Base-by-base conservation (phyloP, 148 eudicot genomes). In the Chenopodium quinoa region DNA sequence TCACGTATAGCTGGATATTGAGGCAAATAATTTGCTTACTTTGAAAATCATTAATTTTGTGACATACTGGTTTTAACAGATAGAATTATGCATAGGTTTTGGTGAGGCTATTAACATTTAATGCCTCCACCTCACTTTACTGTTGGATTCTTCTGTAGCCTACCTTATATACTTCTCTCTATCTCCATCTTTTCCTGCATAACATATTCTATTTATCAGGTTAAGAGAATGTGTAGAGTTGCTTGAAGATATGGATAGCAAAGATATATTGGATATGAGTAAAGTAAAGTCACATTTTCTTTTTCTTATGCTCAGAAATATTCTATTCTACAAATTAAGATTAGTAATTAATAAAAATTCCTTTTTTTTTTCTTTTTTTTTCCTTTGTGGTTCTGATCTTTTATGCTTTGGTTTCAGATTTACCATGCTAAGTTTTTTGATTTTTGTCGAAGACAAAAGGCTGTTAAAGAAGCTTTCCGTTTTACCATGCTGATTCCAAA, bases 391-490 rank as follows among this genome's bases (percentile, higher is more conserved):
- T 52, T 52, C 50, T 83, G 67, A 80, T 72, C 75, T 76, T 80
- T 66, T 77, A 46, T 77, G 34, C 40, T 79, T 72, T 84, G 82
- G 75, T 85, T 86, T 86, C 90, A 96, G 99, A 84, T 96, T 50
- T 92, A 96, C 86, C 99, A 96, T 83, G 87, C 90, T 2, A 87
- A 88, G 65, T 96, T 94, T 82, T 88, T 91, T 73, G 85, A 86
- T 50, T 76, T 77, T 64, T 96, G 99, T 80, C 93, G 92, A 91
- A 83, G 81, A 81, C 90, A 92, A 82, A 96, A 91, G 90, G 93
- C 94, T 75, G 94, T 92, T 46, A 84, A 91, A 83, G 98, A 91
- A 88, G 98, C 99, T 75, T 91, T 96, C 66, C 90, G 90, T 78
- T 96, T 96, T 84, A 86, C 82, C 78, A 90, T 85, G 89, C 91